A percentile compares a stretch with the other conserved stretches of the same genome.
Evolutionary conservation across 352 stramenopile genomes (phyloP).

Genomic region (Pythium dissotocum): DNA sequence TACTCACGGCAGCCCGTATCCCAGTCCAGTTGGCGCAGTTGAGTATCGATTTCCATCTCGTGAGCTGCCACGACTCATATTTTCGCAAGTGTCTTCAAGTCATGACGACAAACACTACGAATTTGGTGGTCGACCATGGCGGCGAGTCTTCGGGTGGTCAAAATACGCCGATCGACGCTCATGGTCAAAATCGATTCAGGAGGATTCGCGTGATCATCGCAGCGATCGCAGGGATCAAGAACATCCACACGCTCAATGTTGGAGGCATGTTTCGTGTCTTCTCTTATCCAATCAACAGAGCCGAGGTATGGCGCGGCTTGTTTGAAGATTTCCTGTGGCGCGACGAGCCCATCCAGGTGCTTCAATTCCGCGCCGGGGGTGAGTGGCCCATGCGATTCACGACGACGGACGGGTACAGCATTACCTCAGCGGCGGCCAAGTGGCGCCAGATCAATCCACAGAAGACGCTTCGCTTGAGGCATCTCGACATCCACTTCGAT

Average conservation of each 20-base stretch:
- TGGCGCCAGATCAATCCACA: too few relatives aligned
- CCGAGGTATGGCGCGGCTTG: neutral
- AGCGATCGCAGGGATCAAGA: neutral
- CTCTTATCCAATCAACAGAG: neutral
- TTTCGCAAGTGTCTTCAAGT: neutral
- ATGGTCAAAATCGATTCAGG: neutral
- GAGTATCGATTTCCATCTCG: neutral
- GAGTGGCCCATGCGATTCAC: too few relatives aligned
- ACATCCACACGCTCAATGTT: neutral
- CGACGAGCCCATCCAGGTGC: neutral
- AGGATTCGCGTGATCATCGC: neutral
- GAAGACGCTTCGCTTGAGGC: too few relatives aligned
- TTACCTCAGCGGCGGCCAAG: too few relatives aligned
- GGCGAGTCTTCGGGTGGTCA: neutral
- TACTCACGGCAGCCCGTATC: neutral
- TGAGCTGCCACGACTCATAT: neutral
- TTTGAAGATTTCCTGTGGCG: neutral
- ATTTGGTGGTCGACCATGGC: neutral
- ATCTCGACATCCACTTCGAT: too few relatives aligned
- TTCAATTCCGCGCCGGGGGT: neutral
- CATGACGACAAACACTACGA: neutral
- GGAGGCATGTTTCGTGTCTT: neutral
- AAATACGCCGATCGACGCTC: neutral
- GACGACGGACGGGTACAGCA: too few relatives aligned
- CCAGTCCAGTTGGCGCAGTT: neutral